These are phyloP conservation scores for Rhodotorula sphaerocarpa DNA, from an alignment of 768 basidiomycete genomes.

Conservation along the genomic window DNA sequence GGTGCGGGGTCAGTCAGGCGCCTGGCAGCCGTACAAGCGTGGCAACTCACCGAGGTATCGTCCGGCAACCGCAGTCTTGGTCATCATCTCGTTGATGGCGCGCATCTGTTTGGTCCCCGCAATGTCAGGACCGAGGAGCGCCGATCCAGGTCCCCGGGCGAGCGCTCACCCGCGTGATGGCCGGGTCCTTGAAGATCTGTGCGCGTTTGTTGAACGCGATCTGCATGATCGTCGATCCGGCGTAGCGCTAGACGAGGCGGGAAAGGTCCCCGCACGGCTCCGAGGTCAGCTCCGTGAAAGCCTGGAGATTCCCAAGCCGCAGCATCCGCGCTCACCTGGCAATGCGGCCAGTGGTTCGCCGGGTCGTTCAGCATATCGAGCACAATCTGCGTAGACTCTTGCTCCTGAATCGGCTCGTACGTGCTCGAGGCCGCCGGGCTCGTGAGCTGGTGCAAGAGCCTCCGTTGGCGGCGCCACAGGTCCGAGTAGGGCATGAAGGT, in stretches of 20 bases:
- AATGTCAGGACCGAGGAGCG: background rate
- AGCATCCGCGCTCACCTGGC: slow-evolving; percentile 9
- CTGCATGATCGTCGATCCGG: slow-evolving; percentile 8
- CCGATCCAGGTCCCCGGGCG: too few relatives aligned
- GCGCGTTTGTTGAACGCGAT: slow-evolving; percentile 39
- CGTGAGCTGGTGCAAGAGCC: slow-evolving; percentile 36
- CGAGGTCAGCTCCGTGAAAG: too few relatives aligned
- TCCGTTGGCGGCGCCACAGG: slow-evolving; percentile 33
- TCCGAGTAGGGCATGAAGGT: slow-evolving; percentile 38
- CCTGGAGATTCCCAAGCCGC: too few relatives aligned
- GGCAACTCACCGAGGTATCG: slow-evolving; percentile 21
- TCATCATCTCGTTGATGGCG: slow-evolving; percentile 34
- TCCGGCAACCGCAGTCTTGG: slow-evolving; percentile 37
- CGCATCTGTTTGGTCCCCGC: slow-evolving; percentile 5
- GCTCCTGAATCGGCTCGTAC: slow-evolving; percentile 38
- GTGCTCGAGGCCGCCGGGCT: slow-evolving; percentile 25
- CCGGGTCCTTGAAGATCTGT: slow-evolving; percentile 27
- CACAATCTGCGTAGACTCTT: slow-evolving; percentile 30
- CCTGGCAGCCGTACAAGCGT: background rate
- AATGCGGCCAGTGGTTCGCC: slow-evolving; percentile 33
- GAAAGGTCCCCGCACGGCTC: background rate
- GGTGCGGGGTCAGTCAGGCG: background rate
- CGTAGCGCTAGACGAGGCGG: background rate
- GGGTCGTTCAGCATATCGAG: slow-evolving; percentile 33
- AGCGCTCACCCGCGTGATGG: slow-evolving; percentile 21